Conservation (phyloP, 2,329 filamentous ascomycete genomes). For the Dactylellina parvicollis region DNA sequence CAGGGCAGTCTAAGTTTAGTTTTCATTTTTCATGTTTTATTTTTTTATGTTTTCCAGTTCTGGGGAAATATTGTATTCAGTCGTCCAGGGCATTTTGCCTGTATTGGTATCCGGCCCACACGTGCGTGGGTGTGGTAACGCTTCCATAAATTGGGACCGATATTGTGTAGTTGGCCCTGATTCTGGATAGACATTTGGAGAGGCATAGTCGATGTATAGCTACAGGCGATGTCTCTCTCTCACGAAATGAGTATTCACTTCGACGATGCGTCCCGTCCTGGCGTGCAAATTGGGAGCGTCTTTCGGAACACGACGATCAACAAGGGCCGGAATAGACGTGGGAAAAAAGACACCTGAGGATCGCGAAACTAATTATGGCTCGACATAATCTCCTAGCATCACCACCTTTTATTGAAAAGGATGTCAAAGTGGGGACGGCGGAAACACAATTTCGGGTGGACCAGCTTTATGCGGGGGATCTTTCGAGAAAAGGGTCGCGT, state of each 20-base stretch:
- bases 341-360: constrained; percentile 17
- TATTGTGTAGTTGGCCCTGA: constrained; percentile 6
- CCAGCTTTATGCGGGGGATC: constrained; percentile 12
- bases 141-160: constrained; percentile 1
- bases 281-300: constrained; percentile 2
- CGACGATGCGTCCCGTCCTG: background rate
- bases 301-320: constrained; percentile 11
- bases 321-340: background rate
- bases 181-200: constrained; percentile 15
- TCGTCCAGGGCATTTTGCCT: constrained; percentile 22
- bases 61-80: constrained; percentile 18
- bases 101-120: constrained; percentile 38
- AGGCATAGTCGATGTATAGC: background rate
- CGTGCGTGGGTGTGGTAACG: constrained; percentile 32
- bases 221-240: background rate
- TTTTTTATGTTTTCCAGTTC: constrained; percentile 21
- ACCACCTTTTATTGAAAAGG: constrained; percentile 10
- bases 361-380: constrained; percentile 6
- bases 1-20: constrained; percentile 29
- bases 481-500: constrained; percentile 23
- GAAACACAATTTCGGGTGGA: constrained; percentile 49
- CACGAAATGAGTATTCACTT: constrained; percentile 6
- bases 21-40: background rate
- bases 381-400: constrained; percentile 24
- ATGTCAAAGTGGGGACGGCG: constrained; percentile 31